Conservation (phyloP, 352 stramenopile genomes). For the Pythium oligandrum region DNA sequence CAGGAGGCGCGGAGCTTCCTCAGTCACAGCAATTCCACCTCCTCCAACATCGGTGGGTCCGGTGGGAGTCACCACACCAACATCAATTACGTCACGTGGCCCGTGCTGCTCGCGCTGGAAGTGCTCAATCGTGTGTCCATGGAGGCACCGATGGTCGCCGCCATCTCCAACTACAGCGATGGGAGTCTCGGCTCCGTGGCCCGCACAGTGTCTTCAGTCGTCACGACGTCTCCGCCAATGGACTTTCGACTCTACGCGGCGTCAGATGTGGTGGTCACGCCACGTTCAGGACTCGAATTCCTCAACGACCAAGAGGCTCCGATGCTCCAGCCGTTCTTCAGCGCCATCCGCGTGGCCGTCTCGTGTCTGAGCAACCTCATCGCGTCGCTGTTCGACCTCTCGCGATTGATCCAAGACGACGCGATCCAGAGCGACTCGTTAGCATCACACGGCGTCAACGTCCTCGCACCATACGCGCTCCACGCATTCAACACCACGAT, state of each 20-base stretch:
- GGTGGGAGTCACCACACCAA: slow-evolving; percentile 13
- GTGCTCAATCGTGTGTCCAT: slow-evolving; percentile 71
- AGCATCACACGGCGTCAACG: slow-evolving; percentile 50
- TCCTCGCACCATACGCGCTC: slow-evolving; percentile 62
- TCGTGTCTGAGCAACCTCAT: slow-evolving; percentile 75
- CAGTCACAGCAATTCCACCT: slow-evolving; percentile 26
- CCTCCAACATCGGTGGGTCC: slow-evolving; percentile 15
- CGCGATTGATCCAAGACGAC: slow-evolving; percentile 34
- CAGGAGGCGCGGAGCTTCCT: slow-evolving; percentile 71
- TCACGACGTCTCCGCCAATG: slow-evolving; percentile 66
- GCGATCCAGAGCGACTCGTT: slow-evolving; percentile 41
- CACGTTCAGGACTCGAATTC: slow-evolving; percentile 69
- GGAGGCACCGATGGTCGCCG: slow-evolving; percentile 62
- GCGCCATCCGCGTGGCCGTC: slow-evolving; percentile 68
- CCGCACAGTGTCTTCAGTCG: slow-evolving; percentile 66
- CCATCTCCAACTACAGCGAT: slow-evolving; percentile 59
- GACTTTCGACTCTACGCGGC: slow-evolving; percentile 54
- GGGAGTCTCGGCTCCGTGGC: slow-evolving; percentile 51
- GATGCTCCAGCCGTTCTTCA: slow-evolving; percentile 73
- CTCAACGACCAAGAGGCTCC: slow-evolving; percentile 82
- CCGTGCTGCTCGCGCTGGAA: slow-evolving; percentile 73
- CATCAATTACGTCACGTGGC: slow-evolving; percentile 82
- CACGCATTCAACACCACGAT: slow-evolving; percentile 75
- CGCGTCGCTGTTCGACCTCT: slow-evolving; percentile 71
- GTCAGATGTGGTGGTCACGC: slow-evolving; percentile 26